Conservation (phyloP, 768 basidiomycete species). For the Boletus reticuloceps region DNA sequence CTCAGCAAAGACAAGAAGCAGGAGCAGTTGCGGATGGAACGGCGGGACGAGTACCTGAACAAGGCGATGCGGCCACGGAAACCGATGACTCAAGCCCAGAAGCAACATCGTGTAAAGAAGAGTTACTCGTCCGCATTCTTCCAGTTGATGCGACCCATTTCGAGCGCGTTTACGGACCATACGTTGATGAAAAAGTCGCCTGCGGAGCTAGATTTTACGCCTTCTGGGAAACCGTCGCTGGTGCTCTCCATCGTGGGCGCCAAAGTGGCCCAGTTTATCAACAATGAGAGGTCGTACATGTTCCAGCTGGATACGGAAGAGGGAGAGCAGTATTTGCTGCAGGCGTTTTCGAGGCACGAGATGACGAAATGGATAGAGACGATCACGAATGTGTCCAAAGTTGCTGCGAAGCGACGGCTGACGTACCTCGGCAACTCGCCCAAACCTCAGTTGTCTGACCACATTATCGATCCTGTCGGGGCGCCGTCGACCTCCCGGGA, state of each 20-base stretch:
- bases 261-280: conserved; percentile 65
- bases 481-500: conserved; percentile 53
- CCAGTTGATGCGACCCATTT: conserved; percentile 86
- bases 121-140: conserved; percentile 81
- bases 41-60: conserved; percentile 71
- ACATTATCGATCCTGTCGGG: conserved; percentile 61
- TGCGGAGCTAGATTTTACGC: conserved; percentile 71
- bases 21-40: conserved; percentile 71
- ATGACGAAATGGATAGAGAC: conserved; percentile 78
- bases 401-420: conserved; percentile 71
- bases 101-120: conserved; percentile 84
- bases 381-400: conserved; percentile 66
- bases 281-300: conserved; percentile 78
- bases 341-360: conserved; percentile 67
- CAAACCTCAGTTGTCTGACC: conserved; percentile 72
- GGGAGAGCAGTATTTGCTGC: conserved; percentile 79
- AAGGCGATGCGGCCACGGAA: conserved; percentile 64
- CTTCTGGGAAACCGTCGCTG: conserved; percentile 70
- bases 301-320: conserved; percentile 86
- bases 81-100: conserved; percentile 51
- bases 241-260: conserved; percentile 76
- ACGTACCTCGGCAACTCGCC: conserved; percentile 78
- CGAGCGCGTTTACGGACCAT: conserved; percentile 77
- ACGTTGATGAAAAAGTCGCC: conserved; percentile 54
- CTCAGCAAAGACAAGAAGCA: conserved; percentile 73